phyloP scores from a whole-genome alignment of 495 filamentous ascomycete species.

The Trichoderma orchidacearum region DNA sequence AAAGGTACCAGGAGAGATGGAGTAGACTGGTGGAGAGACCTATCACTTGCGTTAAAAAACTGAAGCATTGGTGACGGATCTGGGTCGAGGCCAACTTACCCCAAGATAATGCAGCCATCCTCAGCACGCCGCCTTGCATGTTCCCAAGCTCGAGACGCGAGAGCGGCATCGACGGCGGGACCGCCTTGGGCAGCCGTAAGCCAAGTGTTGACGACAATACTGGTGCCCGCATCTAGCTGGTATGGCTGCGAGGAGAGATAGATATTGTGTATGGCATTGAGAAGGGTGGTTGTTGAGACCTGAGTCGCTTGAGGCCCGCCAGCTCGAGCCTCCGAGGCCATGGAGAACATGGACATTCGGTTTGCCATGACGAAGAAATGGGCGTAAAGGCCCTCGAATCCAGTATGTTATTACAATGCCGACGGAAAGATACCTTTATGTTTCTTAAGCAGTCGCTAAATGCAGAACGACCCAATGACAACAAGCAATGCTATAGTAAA shows the following conservation, averaged over 20 bases:
- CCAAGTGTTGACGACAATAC: slow-evolving; percentile 92
- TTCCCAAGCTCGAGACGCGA: slow-evolving; percentile 85
- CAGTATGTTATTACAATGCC: background rate
- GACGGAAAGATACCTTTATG: background rate
- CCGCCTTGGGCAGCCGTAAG: slow-evolving; percentile 57
- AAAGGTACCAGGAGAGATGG: slow-evolving; percentile 78
- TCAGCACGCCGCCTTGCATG: slow-evolving; percentile 90
- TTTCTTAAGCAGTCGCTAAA: background rate
- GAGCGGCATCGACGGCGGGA: slow-evolving; percentile 58
- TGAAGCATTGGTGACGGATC: too few relatives aligned
- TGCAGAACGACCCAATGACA: background rate
- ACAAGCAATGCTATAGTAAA: background rate
- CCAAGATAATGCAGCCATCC: slow-evolving; percentile 84
- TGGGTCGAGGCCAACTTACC: slow-evolving; percentile 35
- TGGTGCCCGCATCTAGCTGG: slow-evolving; percentile 78
- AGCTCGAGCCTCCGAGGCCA: slow-evolving; percentile 50
- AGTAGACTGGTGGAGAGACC: slow-evolving; percentile 76
- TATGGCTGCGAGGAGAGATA: slow-evolving; percentile 75
- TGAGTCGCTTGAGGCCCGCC: slow-evolving; percentile 56
- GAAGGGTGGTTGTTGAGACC: slow-evolving; percentile 80
- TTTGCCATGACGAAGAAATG: slow-evolving; percentile 36
- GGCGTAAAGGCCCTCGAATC: slow-evolving; percentile 2
- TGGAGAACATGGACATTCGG: slow-evolving; percentile 81
- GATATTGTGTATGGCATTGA: slow-evolving; percentile 82
- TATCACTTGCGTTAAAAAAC: slow-evolving; percentile 15